Evolutionary conservation across 2,329 filamentous ascomycete genomes (phyloP).

Genomic region (Paecilomyces variotii): DNA sequence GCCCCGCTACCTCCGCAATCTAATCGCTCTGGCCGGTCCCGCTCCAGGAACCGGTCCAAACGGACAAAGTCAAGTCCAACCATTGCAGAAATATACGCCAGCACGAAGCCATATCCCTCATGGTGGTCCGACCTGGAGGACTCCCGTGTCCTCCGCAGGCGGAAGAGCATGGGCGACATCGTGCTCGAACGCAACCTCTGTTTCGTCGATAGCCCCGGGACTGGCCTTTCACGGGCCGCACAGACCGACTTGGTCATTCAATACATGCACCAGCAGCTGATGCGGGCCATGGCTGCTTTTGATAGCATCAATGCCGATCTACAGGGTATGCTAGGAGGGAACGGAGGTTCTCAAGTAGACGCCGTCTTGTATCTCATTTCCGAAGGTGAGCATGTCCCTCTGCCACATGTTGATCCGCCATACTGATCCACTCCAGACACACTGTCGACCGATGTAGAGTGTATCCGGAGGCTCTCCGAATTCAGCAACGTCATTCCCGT

Average conservation of each 20-base stretch:
- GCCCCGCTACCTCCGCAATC: conserved; percentile 9
- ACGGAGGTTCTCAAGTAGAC: conserved; percentile 77
- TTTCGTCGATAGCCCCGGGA: conserved; percentile 74
- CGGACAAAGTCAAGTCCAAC: conserved; percentile 13
- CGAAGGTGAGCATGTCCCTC: conserved; percentile 49
- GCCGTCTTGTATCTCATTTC: conserved; percentile 74
- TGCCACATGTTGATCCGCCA: conserved; percentile 5
- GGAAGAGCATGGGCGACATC: conserved; percentile 65
- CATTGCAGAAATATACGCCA: conserved; percentile 65
- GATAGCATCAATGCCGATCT: conserved; percentile 65
- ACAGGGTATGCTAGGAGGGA: conserved; percentile 67
- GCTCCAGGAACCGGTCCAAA: conserved; percentile 10
- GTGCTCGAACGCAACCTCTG: conserved; percentile 87
- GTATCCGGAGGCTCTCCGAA: conserved; percentile 59
- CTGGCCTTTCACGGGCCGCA: conserved; percentile 45
- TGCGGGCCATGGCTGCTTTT: conserved; percentile 53
- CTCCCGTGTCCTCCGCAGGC: conserved; percentile 49
- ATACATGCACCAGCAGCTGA: conserved; percentile 65
- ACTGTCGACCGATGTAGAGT: conserved; percentile 59
- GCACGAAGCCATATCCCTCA: conserved; percentile 73
- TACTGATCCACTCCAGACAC: conserved; percentile 37
- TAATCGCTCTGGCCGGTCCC: conserved; percentile 14
- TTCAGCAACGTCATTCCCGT: conserved; percentile 82
- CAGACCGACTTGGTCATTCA: conserved; percentile 54
- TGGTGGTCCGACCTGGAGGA: conserved; percentile 83